phyloP scores from a whole-genome alignment of 768 basidiomycete genomes.

The Trametes elegans region DNA sequence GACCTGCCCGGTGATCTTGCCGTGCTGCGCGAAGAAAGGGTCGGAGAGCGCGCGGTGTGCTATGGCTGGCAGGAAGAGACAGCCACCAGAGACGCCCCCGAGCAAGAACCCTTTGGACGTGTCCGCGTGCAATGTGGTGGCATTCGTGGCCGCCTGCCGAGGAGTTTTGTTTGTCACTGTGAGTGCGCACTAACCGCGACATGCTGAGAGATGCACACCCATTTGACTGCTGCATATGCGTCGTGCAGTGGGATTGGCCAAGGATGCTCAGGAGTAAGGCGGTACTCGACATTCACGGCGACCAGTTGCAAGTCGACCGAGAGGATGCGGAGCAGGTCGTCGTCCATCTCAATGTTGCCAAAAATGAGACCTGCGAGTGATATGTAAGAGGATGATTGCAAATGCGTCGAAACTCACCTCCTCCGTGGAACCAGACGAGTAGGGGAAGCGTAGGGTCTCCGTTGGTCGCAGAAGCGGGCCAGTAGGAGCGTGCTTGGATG shows the following conservation, averaged over 20 bases:
- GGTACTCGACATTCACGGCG: not conserved
- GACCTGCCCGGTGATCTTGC: constrained; percentile 26
- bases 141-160: not conserved
- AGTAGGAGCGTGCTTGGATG: not conserved
- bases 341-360: not conserved
- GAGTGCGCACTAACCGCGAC: not conserved
- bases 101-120: constrained; percentile 27
- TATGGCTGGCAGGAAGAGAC: constrained; percentile 22
- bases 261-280: not conserved
- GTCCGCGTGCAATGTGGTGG: not conserved
- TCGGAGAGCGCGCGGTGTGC: constrained; percentile 27
- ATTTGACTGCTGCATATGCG: not conserved
- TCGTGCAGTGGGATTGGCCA: not conserved
- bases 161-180: not conserved
- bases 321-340: not conserved
- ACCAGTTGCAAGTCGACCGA: not conserved
- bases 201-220: not conserved
- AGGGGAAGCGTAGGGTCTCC: not conserved
- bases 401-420: not conserved
- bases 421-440: not conserved
- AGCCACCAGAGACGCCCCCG: constrained; percentile 27
- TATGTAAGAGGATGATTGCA: too few relatives aligned
- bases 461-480: not conserved
- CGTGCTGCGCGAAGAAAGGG: constrained; percentile 18
- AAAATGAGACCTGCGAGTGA: not conserved